Conservation (phyloP, 345 rosid genomes). For the Sapria himalayana region DNA sequence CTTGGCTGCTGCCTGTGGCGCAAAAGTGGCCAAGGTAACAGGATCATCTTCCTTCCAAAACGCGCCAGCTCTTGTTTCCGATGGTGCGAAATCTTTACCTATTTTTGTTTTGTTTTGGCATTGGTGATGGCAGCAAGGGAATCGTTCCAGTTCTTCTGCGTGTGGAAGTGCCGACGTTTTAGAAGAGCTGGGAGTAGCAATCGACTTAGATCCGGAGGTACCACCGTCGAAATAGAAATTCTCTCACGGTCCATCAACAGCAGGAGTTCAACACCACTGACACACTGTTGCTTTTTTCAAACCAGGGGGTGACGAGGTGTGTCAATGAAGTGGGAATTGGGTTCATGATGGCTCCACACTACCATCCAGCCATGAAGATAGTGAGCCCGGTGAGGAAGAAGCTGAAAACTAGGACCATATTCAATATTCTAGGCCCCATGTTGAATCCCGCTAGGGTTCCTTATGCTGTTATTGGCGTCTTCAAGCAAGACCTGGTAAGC, state of each 20-base stretch:
- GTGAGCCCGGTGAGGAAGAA: constrained; percentile 70
- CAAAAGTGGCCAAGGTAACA: constrained; percentile 79
- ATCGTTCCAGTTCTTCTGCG: constrained; percentile 87
- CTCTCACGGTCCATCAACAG: no score
- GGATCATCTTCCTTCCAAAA: constrained; percentile 2
- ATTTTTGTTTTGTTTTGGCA: constrained; percentile 2
- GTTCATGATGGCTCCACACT: constrained; percentile 77
- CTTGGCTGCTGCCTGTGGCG: constrained; percentile 90
- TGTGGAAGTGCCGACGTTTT: constrained; percentile 97
- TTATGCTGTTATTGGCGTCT: constrained; percentile 86
- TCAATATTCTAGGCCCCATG: constrained; percentile 84
- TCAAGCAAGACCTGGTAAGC: constrained; percentile 48
- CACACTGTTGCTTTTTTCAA: constrained; percentile 9
- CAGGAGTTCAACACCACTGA: no score
- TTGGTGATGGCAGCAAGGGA: constrained; percentile 92
- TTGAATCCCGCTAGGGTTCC: constrained; percentile 72
- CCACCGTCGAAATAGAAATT: no score
- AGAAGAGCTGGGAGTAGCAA: constrained; percentile 55
- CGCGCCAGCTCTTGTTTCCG: no score
- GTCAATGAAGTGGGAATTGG: constrained; percentile 75
- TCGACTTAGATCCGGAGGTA: constrained; percentile 72
- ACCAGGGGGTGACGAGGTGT: constrained; percentile 44
- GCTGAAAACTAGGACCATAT: constrained; percentile 66
- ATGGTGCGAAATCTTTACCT: no score
- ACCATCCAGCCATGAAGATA: constrained; percentile 86